Evolutionary conservation across 495 filamentous ascomycete species (phyloP).

Genomic region (Geoglossum glabrum): DNA sequence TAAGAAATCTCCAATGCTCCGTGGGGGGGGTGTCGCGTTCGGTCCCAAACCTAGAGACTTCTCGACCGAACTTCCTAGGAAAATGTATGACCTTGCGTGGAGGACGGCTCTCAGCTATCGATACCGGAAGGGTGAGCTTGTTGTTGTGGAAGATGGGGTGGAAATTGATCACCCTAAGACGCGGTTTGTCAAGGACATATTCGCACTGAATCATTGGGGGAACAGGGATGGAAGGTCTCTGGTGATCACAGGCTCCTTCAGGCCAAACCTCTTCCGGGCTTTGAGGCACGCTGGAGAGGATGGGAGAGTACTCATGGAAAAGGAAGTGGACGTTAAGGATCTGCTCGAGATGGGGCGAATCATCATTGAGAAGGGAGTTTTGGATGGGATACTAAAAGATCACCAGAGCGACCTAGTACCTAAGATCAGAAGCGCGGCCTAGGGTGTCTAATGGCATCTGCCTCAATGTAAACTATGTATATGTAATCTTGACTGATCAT

Average conservation of each 20-base stretch:
- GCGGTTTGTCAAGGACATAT: conserved; percentile 40
- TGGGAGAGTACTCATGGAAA: conserved; percentile 42
- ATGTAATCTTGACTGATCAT: not conserved
- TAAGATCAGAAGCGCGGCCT: conserved; percentile 10
- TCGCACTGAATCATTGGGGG: conserved; percentile 55
- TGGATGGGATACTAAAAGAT: conserved; percentile 49
- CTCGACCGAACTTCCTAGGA: conserved; percentile 56
- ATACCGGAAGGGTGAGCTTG: conserved; percentile 65
- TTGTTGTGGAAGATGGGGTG: conserved; percentile 57
- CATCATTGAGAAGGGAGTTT: conserved; percentile 66
- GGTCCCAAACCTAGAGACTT: conserved; percentile 86
- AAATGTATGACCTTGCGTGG: conserved; percentile 94
- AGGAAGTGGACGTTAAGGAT: conserved; percentile 86
- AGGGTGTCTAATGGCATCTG: not conserved
- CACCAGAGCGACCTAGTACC: conserved; percentile 56
- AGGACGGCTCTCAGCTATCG: conserved; percentile 84
- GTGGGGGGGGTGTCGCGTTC: conserved; percentile 68
- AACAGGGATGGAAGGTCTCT: conserved; percentile 48
- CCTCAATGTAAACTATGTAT: not conserved
- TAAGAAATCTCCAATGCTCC: conserved; percentile 62
- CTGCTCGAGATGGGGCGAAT: conserved; percentile 64
- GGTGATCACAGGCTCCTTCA: conserved; percentile 43
- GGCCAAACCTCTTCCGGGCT: conserved; percentile 33
- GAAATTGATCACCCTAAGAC: conserved; percentile 35
- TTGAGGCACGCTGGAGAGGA: conserved; percentile 39